Base-by-base conservation (phyloP, 495 filamentous ascomycete species). In the Penicillium macrosclerotiorum region DNA sequence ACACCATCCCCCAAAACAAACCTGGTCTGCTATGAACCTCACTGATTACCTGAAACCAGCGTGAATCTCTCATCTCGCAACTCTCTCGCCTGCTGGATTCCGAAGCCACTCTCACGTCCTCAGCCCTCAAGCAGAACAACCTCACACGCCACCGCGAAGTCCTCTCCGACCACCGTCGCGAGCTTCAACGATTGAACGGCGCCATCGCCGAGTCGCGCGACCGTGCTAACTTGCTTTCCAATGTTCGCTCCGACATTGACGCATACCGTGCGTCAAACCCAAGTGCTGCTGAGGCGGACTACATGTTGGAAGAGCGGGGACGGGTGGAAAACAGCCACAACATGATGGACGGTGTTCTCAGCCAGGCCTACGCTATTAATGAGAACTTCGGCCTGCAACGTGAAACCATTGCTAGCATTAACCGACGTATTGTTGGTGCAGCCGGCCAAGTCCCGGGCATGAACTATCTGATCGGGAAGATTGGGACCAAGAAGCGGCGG, bases 341-440 rank as follows among this genome's bases (percentile, higher is more conserved):
- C 39, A 78, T 93, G 67, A 87, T 88, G 29, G 93, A 99, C 60
- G 84, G 82, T 42, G 90, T 99, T 31, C 73, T 99, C 47, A 92
- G 86, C 67, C 94, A 96, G 76, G 93, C 93, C 19, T 97, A 99
- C 72, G 90, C 92, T 16, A 90, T 96, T 43, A 93, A 95, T 64
- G 89, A 96, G 73, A 86, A 76, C 55, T 97, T 99, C 63, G 80
- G 80, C 11, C 48, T 88, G 36, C 94, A 99, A 76, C 73, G 90
- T 19, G 90, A 96, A 74, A 88, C 81, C 31, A 69, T 99, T 22
- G 77, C 81, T 38, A 91, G 78, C 64, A 89, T 99, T 43, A 92
- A 96, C 61, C 69, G 92, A 45, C 75, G 92, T 50, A 95, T 97
- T 62, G 87, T 89, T 8, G 79, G 83, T 4, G 92, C 89, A 23